Conservation (phyloP, 176 grass and related monocot genomes). For the sorghum (Sorghum bicolor) region DNA sequence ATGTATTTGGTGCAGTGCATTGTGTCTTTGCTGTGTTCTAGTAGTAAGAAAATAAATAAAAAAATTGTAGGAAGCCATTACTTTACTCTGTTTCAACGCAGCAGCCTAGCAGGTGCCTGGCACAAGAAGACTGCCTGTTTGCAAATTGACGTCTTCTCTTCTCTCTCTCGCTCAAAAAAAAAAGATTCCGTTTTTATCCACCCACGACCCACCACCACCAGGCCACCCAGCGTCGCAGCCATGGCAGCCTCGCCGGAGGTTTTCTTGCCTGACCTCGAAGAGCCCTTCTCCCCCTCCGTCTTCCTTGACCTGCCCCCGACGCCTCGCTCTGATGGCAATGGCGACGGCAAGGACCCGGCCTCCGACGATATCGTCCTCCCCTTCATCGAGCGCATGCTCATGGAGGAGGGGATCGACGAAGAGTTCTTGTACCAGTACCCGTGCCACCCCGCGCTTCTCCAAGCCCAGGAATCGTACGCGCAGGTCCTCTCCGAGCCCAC, state of each 20-base stretch:
- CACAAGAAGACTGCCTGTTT: not conserved
- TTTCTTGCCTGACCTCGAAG: not conserved
- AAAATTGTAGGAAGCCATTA: no score
- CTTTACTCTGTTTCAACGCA: no score
- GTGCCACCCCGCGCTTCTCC: not conserved
- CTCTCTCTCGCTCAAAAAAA: no score
- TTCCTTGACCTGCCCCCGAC: not conserved
- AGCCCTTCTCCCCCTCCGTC: not conserved
- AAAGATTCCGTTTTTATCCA: not conserved
- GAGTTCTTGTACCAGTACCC: not conserved
- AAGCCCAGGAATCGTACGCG: constrained; percentile 10
- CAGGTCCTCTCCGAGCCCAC: constrained; percentile 3
- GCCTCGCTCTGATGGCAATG: not conserved
- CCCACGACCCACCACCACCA: no score
- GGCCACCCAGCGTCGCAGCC: not conserved
- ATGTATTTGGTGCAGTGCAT: no score
- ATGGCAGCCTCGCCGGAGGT: not conserved
- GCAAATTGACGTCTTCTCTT: not conserved
- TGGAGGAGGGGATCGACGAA: not conserved
- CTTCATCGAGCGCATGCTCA: not conserved
- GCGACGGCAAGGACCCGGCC: not conserved
- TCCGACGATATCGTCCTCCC: not conserved
- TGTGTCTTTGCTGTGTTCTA: no score
- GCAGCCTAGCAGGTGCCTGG: no score
- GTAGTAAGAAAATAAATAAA: no score